A percentile compares a stretch with the other conserved stretches of the same genome.
Conservation (phyloP, 2,329 filamentous ascomycete genomes). For the Alternaria viburni region DNA sequence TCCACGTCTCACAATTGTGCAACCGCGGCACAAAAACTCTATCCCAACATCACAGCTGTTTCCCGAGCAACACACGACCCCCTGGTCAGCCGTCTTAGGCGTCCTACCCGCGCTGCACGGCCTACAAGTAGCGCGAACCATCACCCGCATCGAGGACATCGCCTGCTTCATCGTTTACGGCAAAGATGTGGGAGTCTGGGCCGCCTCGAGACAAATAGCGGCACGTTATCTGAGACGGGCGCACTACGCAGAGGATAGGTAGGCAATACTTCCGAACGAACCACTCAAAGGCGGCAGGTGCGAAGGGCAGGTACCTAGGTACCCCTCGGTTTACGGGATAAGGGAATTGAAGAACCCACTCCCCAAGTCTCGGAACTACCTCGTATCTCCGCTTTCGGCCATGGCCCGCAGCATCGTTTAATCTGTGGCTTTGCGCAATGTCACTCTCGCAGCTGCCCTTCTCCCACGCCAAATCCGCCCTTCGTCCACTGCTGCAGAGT, state of each 20-base stretch:
- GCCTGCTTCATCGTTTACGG: slow-evolving; percentile 25
- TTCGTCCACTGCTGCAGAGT: background rate
- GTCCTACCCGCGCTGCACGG: slow-evolving; percentile 34
- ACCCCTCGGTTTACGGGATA: slow-evolving; percentile 22
- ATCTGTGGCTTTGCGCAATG: background rate
- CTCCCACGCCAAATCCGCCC: background rate
- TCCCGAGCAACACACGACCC: slow-evolving; percentile 11
- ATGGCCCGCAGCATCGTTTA: slow-evolving; percentile 11
- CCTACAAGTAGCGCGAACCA: slow-evolving; percentile 42
- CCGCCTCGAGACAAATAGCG: slow-evolving; percentile 16
- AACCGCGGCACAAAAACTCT: slow-evolving; percentile 20
- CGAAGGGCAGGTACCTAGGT: slow-evolving; percentile 22
- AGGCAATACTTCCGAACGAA: slow-evolving; percentile 22
- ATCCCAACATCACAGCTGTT: slow-evolving; percentile 21
- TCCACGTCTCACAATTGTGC: slow-evolving; percentile 6
- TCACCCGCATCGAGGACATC: slow-evolving; percentile 31
- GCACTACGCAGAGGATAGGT: slow-evolving; percentile 17
- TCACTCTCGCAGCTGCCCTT: background rate
- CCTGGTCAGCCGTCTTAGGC: slow-evolving; percentile 17
- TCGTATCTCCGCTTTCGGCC: slow-evolving; percentile 31
- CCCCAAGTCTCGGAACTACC: slow-evolving; percentile 15
- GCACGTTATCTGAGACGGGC: slow-evolving; percentile 25
- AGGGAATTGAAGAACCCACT: slow-evolving; percentile 23
- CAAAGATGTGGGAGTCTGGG: slow-evolving; percentile 11
- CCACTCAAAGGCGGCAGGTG: slow-evolving; percentile 40